These are phyloP conservation scores for Cercophora newfieldiana DNA, from an alignment of 495 filamentous ascomycete species.

Conservation along the genomic window DNA sequence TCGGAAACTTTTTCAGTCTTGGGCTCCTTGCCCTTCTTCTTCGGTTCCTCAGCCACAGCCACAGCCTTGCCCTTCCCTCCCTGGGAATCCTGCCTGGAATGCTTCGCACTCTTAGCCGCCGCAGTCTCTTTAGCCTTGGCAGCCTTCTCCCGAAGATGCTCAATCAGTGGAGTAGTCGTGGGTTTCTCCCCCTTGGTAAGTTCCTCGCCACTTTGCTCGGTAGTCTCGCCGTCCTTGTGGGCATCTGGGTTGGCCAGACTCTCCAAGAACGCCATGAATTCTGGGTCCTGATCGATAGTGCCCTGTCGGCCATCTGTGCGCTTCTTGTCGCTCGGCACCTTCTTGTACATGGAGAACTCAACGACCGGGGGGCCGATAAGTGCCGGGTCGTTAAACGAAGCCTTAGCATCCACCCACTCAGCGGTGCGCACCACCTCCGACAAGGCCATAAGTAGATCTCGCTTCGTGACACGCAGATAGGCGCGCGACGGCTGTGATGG, in stretches of 20 bases:
- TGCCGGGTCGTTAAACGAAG: conserved; percentile 63
- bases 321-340: conserved; percentile 66
- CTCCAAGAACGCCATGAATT: conserved; percentile 92
- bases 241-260: conserved; percentile 74
- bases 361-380: conserved; percentile 73
- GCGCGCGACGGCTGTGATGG: conserved; percentile 73
- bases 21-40: conserved; percentile 44
- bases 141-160: conserved; percentile 86
- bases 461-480: conserved; percentile 71
- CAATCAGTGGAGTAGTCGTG: conserved; percentile 83
- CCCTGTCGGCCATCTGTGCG: conserved; percentile 84
- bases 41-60: conserved; percentile 48
- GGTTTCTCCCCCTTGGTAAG: conserved; percentile 60
- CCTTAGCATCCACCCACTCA: conserved; percentile 72
- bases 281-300: conserved; percentile 91
- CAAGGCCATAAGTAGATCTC: conserved; percentile 59
- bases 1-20: conserved; percentile 62
- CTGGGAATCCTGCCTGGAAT: conserved; percentile 47
- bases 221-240: conserved; percentile 39
- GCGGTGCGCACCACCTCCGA: conserved; percentile 64
- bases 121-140: conserved; percentile 74
- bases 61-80: conserved; percentile 52
- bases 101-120: conserved; percentile 49
- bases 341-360: conserved; percentile 81
- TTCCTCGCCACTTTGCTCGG: conserved; percentile 54